These are phyloP conservation scores for Syncephalastrum monosporum DNA, from an alignment of 371 early-diverging fungal species.

Conservation along the genomic window DNA sequence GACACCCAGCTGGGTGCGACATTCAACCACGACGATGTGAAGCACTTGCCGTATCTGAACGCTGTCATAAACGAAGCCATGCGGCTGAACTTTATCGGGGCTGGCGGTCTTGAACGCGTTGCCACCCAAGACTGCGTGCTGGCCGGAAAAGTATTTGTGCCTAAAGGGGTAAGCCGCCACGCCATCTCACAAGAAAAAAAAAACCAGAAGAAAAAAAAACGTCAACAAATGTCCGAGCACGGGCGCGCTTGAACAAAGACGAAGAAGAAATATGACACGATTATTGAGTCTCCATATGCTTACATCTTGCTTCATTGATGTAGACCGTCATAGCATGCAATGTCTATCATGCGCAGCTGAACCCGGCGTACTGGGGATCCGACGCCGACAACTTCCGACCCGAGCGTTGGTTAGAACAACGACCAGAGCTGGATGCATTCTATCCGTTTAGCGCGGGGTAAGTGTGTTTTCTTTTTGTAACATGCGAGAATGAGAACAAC, in stretches of 20 bases:
- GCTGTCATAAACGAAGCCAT: slow-evolving; percentile 32
- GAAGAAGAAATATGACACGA: neutral
- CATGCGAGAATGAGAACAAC: neutral
- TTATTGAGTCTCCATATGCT: too few species aligned
- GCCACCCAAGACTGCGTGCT: slow-evolving; percentile 10
- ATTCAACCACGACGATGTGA: slow-evolving; percentile 26
- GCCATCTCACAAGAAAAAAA: neutral
- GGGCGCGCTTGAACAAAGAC: neutral
- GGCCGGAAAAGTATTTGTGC: slow-evolving; percentile 10
- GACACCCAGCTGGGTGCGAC: slow-evolving; percentile 10
- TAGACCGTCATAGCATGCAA: slow-evolving; percentile 16
- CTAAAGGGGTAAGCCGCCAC: slow-evolving; percentile 18
- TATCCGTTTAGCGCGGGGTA: slow-evolving; percentile 36
- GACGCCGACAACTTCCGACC: slow-evolving; percentile 18
- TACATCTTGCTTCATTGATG: neutral
- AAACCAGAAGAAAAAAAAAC: neutral
- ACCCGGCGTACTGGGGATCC: slow-evolving; percentile 17
- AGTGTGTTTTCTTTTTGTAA: neutral
- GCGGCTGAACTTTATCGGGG: slow-evolving; percentile 23
- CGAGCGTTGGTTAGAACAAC: slow-evolving; percentile 25
- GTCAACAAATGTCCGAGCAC: neutral
- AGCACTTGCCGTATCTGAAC: slow-evolving; percentile 25
- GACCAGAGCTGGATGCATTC: slow-evolving; percentile 25
- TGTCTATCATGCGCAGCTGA: slow-evolving; percentile 14
- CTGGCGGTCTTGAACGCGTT: slow-evolving; percentile 17